phyloP scores from a whole-genome alignment of 768 basidiomycete species.

The Tricholoma sp. region DNA sequence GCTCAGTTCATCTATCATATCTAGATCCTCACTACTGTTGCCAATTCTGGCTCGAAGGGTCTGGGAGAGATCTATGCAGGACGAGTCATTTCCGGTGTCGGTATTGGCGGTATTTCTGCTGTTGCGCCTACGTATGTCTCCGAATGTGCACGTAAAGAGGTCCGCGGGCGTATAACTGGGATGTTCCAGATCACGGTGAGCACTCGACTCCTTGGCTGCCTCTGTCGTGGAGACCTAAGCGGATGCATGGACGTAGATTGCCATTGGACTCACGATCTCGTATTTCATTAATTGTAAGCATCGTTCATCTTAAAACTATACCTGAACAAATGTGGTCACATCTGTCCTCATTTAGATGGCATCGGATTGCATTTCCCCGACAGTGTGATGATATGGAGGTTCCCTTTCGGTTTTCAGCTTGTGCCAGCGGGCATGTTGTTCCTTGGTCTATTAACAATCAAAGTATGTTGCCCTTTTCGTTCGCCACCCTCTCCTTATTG shows the following conservation, averaged over 20 bases:
- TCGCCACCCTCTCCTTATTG: neutral
- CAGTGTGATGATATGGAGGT: conserved; percentile 55
- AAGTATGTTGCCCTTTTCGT: conserved; percentile 28
- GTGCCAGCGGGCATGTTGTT: conserved; percentile 72
- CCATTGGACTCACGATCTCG: conserved; percentile 79
- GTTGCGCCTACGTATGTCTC: conserved; percentile 84
- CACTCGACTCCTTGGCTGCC: neutral
- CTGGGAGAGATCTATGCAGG: conserved; percentile 75
- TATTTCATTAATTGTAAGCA: conserved; percentile 59
- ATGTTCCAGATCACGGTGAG: conserved; percentile 79
- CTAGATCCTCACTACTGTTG: conserved; percentile 72
- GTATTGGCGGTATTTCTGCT: conserved; percentile 77
- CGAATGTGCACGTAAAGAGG: conserved; percentile 83
- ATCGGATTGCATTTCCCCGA: conserved; percentile 48
- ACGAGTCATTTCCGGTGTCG: conserved; percentile 74
- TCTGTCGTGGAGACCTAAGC: neutral
- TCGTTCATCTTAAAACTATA: too few species aligned
- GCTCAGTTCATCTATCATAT: neutral
- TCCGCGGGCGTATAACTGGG: conserved; percentile 82
- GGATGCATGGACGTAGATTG: conserved; percentile 35
- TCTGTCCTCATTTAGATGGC: conserved; percentile 39
- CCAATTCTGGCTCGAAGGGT: conserved; percentile 45
- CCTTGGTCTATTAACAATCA: conserved; percentile 64
- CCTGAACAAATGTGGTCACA: neutral
- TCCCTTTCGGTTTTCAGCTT: conserved; percentile 78